Evolutionary conservation across 345 rosid genomes (phyloP), one percentile per base, ranked within the genome.

Genomic region (Erodium maritimum): DNA sequence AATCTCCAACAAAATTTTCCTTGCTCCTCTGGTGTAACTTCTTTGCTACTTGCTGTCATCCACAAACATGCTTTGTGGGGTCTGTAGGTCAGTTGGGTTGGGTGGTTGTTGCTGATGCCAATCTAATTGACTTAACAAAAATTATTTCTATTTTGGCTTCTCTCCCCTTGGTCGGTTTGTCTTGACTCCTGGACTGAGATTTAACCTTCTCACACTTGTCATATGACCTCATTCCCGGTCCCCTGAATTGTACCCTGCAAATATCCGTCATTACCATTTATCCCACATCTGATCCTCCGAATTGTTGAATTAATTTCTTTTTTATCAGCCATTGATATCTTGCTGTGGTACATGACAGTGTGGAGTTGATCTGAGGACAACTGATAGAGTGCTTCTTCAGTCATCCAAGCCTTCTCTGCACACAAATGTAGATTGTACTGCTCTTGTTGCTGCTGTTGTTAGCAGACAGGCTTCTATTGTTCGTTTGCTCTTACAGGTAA

Each of bases 401-500:
- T 93, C 99, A 6, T 85, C 95, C 21, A 89, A 82, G 60, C 99
- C 99, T 75, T 82, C 96, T 64, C 81, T 89, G 57, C 86, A 89
- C 64, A 76, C 93, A 67, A 89, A 90, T 70, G 82, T 81, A 22
- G 91, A 93, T 75, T 89, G 99, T 54, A 78, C 87, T 46, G 83
- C 91, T 21, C 90, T 93, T 73, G 88, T 80, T 19, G 96, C 91
- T 64, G 88, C 91, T 65, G 83, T 85, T 57, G 88, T 93, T 65
- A 79, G 83, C 50, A 78, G 95, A 73, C 99, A 93, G 82, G 90
- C 72, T 60, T 52, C 86, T 4, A 77, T 79, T 1, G 90, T 85
- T 42, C 82, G 70, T 19, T 58, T 74, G 66, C 83, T 93, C 62
- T 77, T 93, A 65, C 82, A 85, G 99, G 99, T 87, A 67, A 56